phyloP scores from a whole-genome alignment of 495 filamentous ascomycete species.

The Jackrogersella multiformis region DNA sequence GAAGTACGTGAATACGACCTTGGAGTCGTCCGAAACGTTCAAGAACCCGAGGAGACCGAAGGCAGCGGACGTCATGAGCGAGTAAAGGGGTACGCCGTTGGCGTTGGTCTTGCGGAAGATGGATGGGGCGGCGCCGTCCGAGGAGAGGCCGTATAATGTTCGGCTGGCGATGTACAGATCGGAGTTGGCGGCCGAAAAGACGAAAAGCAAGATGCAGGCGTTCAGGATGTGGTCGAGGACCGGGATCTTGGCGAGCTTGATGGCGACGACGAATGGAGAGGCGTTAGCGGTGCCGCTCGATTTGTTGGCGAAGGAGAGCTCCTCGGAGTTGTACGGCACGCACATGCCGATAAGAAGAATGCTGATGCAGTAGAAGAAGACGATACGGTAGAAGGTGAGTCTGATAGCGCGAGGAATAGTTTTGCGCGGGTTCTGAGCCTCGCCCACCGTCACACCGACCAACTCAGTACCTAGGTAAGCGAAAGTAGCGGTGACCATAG shows the following conservation, averaged over 20 bases:
- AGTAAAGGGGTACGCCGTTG: constrained; percentile 78
- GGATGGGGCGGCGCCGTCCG: constrained; percentile 76
- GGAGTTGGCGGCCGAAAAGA: constrained; percentile 80
- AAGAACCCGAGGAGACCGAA: constrained; percentile 82
- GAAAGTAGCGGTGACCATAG: constrained; percentile 80
- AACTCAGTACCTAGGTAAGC: constrained; percentile 88
- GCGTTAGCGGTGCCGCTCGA: constrained; percentile 64
- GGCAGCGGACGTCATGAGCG: constrained; percentile 67
- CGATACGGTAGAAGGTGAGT: constrained; percentile 77
- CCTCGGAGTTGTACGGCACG: constrained; percentile 65
- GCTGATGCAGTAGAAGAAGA: constrained; percentile 77
- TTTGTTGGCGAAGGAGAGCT: constrained; percentile 65
- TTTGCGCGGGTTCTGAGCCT: constrained; percentile 81
- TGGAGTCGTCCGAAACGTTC: constrained; percentile 74
- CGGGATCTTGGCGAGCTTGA: constrained; percentile 68
- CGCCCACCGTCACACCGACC: constrained; percentile 80
- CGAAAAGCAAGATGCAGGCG: constrained; percentile 80
- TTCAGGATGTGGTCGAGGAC: constrained; percentile 79
- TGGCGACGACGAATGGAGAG: constrained; percentile 73
- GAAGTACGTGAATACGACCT: constrained; percentile 82
- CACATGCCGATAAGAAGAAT: constrained; percentile 78
- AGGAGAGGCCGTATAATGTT: constrained; percentile 80
- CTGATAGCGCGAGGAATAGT: constrained; percentile 76
- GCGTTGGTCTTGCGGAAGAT: constrained; percentile 75
- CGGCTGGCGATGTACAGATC: constrained; percentile 85